A percentile compares a stretch with the other conserved stretches of the same genome.
phyloP scores from a whole-genome alignment of 306 rosid genomes.

The Rosa rugosa region DNA sequence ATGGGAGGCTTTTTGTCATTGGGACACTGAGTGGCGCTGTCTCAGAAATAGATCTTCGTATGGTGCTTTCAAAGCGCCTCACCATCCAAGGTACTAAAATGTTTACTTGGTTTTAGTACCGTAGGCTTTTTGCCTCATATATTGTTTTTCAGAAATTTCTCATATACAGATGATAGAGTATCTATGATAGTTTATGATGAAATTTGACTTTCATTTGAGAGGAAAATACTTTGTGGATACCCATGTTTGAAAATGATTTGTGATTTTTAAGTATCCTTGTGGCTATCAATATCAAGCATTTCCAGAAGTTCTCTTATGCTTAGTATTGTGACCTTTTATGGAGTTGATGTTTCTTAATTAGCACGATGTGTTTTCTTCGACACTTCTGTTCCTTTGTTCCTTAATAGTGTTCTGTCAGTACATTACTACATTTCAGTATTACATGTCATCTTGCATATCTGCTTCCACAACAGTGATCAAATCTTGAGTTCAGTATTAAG shows the following conservation, averaged over 20 bases:
- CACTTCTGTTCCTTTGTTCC: background rate
- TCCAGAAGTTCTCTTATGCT: background rate
- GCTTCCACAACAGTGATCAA: background rate
- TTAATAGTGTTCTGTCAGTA: background rate
- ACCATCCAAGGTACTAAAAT: constrained; percentile 74
- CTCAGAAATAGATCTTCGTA: constrained; percentile 57
- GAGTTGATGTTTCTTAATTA: background rate
- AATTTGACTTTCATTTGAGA: background rate
- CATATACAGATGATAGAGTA: background rate
- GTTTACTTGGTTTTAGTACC: constrained; percentile 1
- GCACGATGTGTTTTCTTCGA: background rate
- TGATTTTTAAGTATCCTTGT: background rate
- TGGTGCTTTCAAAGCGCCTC: constrained; percentile 69
- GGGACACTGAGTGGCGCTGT: constrained; percentile 66
- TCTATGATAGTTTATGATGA: background rate
- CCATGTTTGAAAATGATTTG: background rate
- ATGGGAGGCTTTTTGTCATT: constrained; percentile 87
- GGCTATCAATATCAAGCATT: background rate
- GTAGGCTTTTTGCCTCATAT: constrained; percentile 1
- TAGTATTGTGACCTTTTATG: background rate
- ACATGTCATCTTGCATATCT: background rate
- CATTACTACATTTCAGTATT: background rate
- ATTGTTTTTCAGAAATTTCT: background rate
- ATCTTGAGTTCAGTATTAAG: background rate
- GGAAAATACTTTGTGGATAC: background rate